Evolutionary conservation across 768 basidiomycete species (phyloP).

Genomic region (Lentinula aciculospora): DNA sequence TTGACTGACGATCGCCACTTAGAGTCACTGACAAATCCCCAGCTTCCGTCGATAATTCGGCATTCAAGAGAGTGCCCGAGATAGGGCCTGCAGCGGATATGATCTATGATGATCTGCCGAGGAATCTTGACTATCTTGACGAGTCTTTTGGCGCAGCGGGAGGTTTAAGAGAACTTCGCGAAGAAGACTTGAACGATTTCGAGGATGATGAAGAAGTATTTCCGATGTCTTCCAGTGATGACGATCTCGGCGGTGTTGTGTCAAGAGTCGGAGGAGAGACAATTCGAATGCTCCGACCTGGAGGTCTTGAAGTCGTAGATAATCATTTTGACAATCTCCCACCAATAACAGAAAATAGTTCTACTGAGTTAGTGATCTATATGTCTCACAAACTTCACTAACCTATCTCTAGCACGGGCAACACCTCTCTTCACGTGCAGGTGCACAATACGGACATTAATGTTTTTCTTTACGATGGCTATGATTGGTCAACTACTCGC

Average conservation of each 20-base stretch:
- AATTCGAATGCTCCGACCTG: conserved; percentile 64
- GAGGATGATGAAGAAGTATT: conserved; percentile 28
- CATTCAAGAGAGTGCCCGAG: conserved; percentile 72
- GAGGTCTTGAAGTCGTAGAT: conserved; percentile 64
- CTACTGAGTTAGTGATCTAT: conserved; percentile 36
- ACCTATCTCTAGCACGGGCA: conserved; percentile 25
- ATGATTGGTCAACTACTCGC: conserved; percentile 88
- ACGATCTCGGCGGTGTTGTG: conserved; percentile 35
- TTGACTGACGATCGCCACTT: background rate
- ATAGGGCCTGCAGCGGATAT: conserved; percentile 80
- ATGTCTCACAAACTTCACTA: conserved; percentile 1
- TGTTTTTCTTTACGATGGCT: conserved; percentile 85
- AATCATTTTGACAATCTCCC: conserved; percentile 67
- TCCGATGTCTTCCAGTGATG: conserved; percentile 16
- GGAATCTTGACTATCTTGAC: conserved; percentile 84
- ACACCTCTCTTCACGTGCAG: conserved; percentile 47
- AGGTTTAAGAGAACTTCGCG: conserved; percentile 65
- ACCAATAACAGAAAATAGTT: conserved; percentile 42
- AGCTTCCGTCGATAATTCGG: conserved; percentile 80
- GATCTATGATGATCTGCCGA: conserved; percentile 88
- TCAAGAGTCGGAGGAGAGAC: conserved; percentile 80
- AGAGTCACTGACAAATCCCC: background rate
- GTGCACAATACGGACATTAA: conserved; percentile 58
- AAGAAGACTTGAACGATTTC: conserved; percentile 72
- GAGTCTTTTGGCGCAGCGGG: conserved; percentile 75